A percentile compares a stretch with the other conserved stretches of the same genome.
Evolutionary conservation across 495 filamentous ascomycete species (phyloP).

Genomic region (Extremus antarcticus): DNA sequence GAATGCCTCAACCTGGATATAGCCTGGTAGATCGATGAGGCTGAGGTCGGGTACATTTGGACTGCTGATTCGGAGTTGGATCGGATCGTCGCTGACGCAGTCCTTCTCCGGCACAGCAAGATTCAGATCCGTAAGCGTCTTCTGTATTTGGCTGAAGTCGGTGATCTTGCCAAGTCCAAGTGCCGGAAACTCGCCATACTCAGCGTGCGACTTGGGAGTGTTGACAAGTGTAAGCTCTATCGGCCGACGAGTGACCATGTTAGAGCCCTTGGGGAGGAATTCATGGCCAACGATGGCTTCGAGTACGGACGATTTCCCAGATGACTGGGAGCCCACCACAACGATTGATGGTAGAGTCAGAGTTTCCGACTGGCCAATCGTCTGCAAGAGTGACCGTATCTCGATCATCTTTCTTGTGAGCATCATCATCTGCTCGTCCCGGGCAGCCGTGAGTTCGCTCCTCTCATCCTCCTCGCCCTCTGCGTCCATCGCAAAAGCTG

Average conservation of each 20-base stretch:
- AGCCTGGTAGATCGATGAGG: conserved; percentile 90
- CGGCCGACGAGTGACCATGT: conserved; percentile 94
- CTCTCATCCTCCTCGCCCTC: conserved; percentile 60
- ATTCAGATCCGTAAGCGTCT: conserved; percentile 90
- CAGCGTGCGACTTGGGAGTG: conserved; percentile 76
- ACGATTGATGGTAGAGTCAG: conserved; percentile 91
- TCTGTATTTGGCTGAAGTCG: conserved; percentile 86
- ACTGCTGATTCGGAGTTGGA: conserved; percentile 88
- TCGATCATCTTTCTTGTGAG: conserved; percentile 99
- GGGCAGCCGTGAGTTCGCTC: conserved; percentile 51
- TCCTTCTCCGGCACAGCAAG: conserved; percentile 78
- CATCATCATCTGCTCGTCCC: conserved; percentile 99
- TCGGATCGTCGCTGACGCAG: conserved; percentile 93
- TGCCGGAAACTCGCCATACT: conserved; percentile 95
- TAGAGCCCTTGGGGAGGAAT: conserved; percentile 91
- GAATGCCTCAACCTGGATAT: conserved; percentile 86
- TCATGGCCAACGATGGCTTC: conserved; percentile 98
- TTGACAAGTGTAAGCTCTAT: conserved; percentile 97
- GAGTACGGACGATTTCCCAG: conserved; percentile 93
- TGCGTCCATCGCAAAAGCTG: conserved; percentile 67
- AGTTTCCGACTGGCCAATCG: conserved; percentile 78
- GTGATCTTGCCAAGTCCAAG: conserved; percentile 82
- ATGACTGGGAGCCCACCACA: conserved; percentile 96
- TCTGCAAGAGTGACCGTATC: conserved; percentile 80
- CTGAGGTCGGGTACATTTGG: conserved; percentile 93